Evolutionary conservation across 2,329 filamentous ascomycete genomes (phyloP).

Genomic region (Penicillium sp.): DNA sequence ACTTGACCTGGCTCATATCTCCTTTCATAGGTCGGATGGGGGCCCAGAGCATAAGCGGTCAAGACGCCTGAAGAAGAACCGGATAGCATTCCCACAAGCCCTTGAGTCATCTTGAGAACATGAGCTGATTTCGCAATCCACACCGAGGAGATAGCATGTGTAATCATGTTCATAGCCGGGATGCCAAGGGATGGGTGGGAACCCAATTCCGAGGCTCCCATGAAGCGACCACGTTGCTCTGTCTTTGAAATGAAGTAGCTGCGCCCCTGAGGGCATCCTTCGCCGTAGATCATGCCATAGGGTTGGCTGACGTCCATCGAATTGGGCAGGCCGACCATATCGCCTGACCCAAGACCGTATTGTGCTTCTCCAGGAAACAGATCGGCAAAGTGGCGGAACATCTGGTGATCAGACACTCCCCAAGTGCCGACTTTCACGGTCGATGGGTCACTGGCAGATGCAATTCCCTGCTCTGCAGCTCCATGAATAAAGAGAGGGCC

Average conservation of each 20-base stretch:
- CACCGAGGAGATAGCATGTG: conserved; percentile 70
- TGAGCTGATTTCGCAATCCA: conserved; percentile 84
- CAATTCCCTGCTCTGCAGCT: conserved; percentile 70
- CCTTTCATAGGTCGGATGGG: conserved; percentile 55
- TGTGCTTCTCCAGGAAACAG: conserved; percentile 67
- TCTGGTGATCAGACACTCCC: conserved; percentile 72
- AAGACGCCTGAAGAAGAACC: conserved; percentile 81
- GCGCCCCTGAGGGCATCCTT: conserved; percentile 79
- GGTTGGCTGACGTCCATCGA: conserved; percentile 86
- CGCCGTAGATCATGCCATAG: conserved; percentile 78
- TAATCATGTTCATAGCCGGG: conserved; percentile 66
- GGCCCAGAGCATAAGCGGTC: conserved; percentile 73
- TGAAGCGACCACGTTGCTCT: conserved; percentile 72
- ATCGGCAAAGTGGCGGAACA: conserved; percentile 74
- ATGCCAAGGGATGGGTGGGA: conserved; percentile 67
- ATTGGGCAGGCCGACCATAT: conserved; percentile 72
- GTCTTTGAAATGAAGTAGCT: conserved; percentile 71
- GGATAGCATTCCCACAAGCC: conserved; percentile 74
- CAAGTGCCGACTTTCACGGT: conserved; percentile 72
- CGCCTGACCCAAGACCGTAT: conserved; percentile 74
- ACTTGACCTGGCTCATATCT: conserved; percentile 70
- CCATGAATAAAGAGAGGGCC: conserved; percentile 78
- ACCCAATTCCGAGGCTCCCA: conserved; percentile 59
- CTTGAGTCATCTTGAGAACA: conserved; percentile 68
- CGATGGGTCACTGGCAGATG: conserved; percentile 76